These are phyloP conservation scores for Hordeum vulgare DNA, from an alignment of 176 grass and related monocot genomes.

Conservation along the genomic window MorexV3_pseudomolecules_assembly NC_058518.1:376390265-376390764, in stretches of 20 bases:
- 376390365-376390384: conserved; percentile 20
- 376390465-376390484: conserved; percentile 82
- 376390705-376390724: conserved; percentile 90
- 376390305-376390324: conserved; percentile 49
- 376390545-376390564: conserved; percentile 62
- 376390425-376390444: conserved; percentile 65
- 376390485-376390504: conserved; percentile 82
- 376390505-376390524: conserved; percentile 62
- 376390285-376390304: background rate
- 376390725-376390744: conserved; percentile 90
- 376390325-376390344: conserved; percentile 73
- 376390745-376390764: conserved; percentile 92
- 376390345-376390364: conserved; percentile 52
- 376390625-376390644: conserved; percentile 98
- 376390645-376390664: conserved; percentile 96
- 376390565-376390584: conserved; percentile 63
- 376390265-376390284: background rate
- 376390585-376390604: conserved; percentile 92
- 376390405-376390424: conserved; percentile 59
- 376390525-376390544: conserved; percentile 46
- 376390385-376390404: conserved; percentile 49
- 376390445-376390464: conserved; percentile 58
- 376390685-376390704: conserved; percentile 80
- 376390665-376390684: conserved; percentile 63
- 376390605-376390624: conserved; percentile 74